Conservation (phyloP, 208 protist species). For the Leishmania tropica region DNA sequence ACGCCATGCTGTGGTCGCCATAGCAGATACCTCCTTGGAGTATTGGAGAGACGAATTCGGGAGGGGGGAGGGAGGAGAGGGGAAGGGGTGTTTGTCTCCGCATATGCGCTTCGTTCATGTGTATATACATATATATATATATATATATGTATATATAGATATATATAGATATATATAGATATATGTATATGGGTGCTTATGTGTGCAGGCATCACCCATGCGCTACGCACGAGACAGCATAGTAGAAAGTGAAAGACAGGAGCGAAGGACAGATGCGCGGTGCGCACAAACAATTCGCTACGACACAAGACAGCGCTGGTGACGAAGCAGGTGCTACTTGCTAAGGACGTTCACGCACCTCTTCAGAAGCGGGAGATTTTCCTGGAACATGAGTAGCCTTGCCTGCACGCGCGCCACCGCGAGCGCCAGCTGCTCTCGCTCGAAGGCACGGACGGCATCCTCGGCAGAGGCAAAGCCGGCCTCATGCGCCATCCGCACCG, state of each 20-base stretch:
- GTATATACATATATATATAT: no score
- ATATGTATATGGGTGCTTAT: not conserved
- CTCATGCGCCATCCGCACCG: conserved; percentile 1
- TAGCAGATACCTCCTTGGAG: not conserved
- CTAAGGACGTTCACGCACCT: conserved; percentile 33
- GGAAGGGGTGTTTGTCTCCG: not conserved
- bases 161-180: not conserved
- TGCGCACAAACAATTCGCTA: not conserved
- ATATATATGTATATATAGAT: not conserved
- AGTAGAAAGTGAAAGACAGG: not conserved
- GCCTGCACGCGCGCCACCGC: conserved; percentile 26
- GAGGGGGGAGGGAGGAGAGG: no score
- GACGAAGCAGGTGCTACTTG: conserved; percentile 12
- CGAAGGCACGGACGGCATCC: conserved; percentile 28
- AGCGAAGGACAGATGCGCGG: not conserved
- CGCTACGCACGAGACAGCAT: not conserved
- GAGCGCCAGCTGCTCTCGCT: conserved; percentile 29
- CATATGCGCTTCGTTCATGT: not conserved
- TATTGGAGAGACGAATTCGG: not conserved
- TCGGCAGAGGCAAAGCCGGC: conserved; percentile 16
- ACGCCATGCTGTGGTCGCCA: not conserved
- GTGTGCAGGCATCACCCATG: not conserved
- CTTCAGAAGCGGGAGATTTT: conserved; percentile 37
- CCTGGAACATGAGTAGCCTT: conserved; percentile 30
- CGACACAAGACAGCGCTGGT: not conserved